Evolutionary conservation across 192 early-diverging fungal species (phyloP), one percentile per base, ranked within the genome.

Genomic region (Paraglomus brasilianum): DNA sequence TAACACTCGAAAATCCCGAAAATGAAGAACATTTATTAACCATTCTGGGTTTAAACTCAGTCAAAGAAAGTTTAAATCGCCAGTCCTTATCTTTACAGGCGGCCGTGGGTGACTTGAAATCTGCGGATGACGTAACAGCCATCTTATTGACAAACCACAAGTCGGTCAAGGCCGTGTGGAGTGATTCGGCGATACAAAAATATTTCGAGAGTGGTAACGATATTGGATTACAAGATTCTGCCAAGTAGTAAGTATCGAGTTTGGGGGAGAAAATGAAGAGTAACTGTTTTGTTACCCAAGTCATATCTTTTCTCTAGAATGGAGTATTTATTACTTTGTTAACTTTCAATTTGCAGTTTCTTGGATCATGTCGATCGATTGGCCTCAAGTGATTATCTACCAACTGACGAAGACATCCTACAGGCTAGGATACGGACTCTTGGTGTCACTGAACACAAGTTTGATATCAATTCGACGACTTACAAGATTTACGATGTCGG

Each of bases 401-500:
- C 89, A 5, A 84, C 82, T 30, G 85, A 88, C 56, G 78, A 84
- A 41, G 90, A 92, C 74, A 91, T 92, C 47, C 72, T 92, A 17
- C 78, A 81, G 60, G 80, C 87, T 14, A 80, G 90, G 62, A 82
- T 90, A 21, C 84, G 85, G 76, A 92, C 90, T 14, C 72, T 87
- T 17, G 84, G 82, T 38, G 88, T 92, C n/a, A 83, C 85, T 8
- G 90, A 92, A 70, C 86, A 82, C 40, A 68, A 77, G 52, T 87
- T 91, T 47, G 73, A 83, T 65, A 87, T 92, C 46, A 78, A 87
- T 38, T 76, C 74, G 8, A 76, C 83, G 13, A 80, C 76, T 10
- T 80, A 80, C 68, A 78, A 82, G 50, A 83, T 91, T 69, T 89
- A 78, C 73, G 89, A 91, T 80, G 89, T 91, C 1, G 88, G 88